Evolutionary conservation across 352 stramenopile genomes (phyloP).

Genomic region (Hyaloperonospora arabidopsidis): DNA sequence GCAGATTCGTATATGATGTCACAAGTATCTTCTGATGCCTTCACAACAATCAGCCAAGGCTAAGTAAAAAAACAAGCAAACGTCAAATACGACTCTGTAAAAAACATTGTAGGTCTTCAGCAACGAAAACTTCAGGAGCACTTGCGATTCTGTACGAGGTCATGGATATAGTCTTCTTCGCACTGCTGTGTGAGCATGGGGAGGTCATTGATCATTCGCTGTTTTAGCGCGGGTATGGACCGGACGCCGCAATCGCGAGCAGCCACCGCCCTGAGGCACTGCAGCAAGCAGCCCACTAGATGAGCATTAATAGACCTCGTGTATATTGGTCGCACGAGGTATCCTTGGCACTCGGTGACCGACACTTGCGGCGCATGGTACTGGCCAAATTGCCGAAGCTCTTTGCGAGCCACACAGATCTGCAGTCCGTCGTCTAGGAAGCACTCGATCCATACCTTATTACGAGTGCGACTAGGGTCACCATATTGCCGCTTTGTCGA

Average conservation of each 20-base stretch:
- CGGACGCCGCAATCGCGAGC: slow-evolving; percentile 15
- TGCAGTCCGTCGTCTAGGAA: slow-evolving; percentile 32
- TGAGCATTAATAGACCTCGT: slow-evolving; percentile 17
- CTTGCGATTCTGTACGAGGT: slow-evolving; percentile 26
- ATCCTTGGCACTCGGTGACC: slow-evolving; percentile 31
- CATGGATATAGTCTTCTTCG: slow-evolving; percentile 38
- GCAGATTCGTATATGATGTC: too few species aligned
- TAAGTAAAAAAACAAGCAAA: too few species aligned
- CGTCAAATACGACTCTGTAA: too few species aligned
- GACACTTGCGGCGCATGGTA: slow-evolving; percentile 21
- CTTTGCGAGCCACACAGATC: slow-evolving; percentile 37
- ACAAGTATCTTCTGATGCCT: too few species aligned
- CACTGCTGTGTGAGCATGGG: slow-evolving; percentile 36
- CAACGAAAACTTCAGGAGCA: slow-evolving; percentile 12
- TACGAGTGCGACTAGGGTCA: slow-evolving; percentile 11
- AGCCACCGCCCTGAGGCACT: slow-evolving; percentile 33
- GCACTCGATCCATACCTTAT: slow-evolving; percentile 41
- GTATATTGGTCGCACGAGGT: slow-evolving; percentile 34
- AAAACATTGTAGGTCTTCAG: too few species aligned
- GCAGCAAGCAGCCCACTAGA: slow-evolving; percentile 30
- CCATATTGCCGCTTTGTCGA: slow-evolving; percentile 17
- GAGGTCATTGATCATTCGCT: slow-evolving; percentile 33
- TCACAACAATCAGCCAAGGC: too few species aligned
- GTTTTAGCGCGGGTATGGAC: slow-evolving; percentile 20
- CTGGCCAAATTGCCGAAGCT: slow-evolving; percentile 34